Base-by-base conservation (phyloP, 192 early-diverging fungal species). In the Podila verticillata region DNA sequence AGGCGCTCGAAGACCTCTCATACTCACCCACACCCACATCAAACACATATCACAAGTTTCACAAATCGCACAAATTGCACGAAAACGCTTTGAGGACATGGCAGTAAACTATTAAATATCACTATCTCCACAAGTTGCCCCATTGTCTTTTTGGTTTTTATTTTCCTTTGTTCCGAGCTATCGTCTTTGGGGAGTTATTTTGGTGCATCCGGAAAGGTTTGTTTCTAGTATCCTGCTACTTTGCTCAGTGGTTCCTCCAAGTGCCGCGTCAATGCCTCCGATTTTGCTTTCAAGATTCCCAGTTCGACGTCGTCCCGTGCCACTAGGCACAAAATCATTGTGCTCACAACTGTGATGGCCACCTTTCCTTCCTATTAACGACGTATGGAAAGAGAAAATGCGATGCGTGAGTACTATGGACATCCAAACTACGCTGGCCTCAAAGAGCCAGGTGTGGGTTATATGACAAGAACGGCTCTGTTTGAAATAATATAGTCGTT, bases 321-420 rank as follows among this genome's bases (percentile, higher is more conserved):
- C 19, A 88, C 85, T 17, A 90, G 74, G 67, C 88, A 90, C 2
- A 90, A 70, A 13, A 90, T 71, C 88, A 90, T 90, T 17, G 83
- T 83, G 24, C 81, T 77, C 15, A 85, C 78, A 28, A 83, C 68
- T 31, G 83, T 63, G 28, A 87, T 82, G 4, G 82, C 83, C 35
- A 87, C 73, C 28, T 79, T 83, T 35, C 86, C 86, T 62, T 87
- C 82, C 79, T 87, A 58, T 10, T 66, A 32, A 63, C 1, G 48
- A 7, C 26, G 69, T 63, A 24, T n/a, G 9, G 32, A 20, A 31
- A 20, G n/a, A n/a, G n/a, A 4, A 34, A 31, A 32, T 7, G n/a
- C 31, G 30, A 48, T 65, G 34, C 20, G 54, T 59, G 24, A 15
- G 56, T 30, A 32, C 30, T 17, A 15, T 19, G n/a, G 57, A 64